These are phyloP conservation scores for Ogataea corticis DNA, from an alignment of 805 yeast species.

Conservation along the genomic window DNA sequence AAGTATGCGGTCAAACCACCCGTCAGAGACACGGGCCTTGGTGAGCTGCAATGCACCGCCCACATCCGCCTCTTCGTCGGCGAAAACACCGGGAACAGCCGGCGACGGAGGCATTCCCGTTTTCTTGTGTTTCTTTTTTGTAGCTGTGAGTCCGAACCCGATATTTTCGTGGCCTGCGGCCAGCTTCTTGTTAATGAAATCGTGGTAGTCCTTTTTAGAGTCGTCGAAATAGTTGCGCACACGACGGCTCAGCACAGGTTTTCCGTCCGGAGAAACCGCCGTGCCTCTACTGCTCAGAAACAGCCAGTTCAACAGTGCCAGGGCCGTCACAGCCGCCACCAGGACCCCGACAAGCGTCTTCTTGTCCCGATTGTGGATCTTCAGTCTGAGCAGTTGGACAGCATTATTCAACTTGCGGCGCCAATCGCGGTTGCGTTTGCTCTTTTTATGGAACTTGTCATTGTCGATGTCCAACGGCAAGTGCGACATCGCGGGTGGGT, in stretches of 20 bases:
- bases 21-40: constrained; percentile 1
- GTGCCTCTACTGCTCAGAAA: neutral
- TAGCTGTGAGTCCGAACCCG: constrained; percentile 26
- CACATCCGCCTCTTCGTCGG: constrained; percentile 7
- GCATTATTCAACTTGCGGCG: constrained; percentile 4
- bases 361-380: constrained; percentile 12
- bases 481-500: constrained; percentile 4
- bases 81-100: constrained; percentile 29
- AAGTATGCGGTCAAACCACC: constrained; percentile 3
- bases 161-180: constrained; percentile 24
- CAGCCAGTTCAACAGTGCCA: constrained; percentile 1
- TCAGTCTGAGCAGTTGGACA: constrained; percentile 13
- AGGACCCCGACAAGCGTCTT: constrained; percentile 7
- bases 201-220: constrained; percentile 22
- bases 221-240: constrained; percentile 22
- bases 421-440: constrained; percentile 11
- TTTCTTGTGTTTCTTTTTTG: constrained; percentile 17
- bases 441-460: constrained; percentile 22
- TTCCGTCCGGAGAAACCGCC: neutral
- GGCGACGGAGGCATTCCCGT: constrained; percentile 33
- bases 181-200: constrained; percentile 26
- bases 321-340: neutral
- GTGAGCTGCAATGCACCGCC: constrained; percentile 1
- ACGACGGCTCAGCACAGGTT: constrained; percentile 3
- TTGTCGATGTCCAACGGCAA: constrained; percentile 19